These are phyloP conservation scores for Xylaria sp. DNA, from an alignment of 495 filamentous ascomycete genomes.

Conservation along the genomic window DNA sequence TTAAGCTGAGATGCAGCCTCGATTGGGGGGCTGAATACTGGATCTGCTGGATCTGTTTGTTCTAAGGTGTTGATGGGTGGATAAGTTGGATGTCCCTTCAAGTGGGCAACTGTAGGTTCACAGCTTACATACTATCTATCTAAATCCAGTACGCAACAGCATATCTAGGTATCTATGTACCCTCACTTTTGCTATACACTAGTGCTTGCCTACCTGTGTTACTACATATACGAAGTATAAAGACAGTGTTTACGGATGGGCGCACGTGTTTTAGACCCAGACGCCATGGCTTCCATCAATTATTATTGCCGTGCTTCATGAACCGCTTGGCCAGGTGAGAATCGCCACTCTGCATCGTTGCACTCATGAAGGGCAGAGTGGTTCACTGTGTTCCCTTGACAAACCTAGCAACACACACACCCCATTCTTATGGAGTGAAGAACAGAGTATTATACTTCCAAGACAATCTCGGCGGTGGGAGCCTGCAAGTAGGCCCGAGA, in stretches of 20 bases:
- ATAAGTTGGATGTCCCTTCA: not conserved
- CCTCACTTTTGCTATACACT: not conserved
- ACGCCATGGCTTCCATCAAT: not conserved
- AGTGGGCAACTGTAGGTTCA: not conserved
- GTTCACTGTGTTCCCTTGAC: conserved; percentile 8
- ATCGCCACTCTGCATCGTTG: not conserved
- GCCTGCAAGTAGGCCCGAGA: not conserved
- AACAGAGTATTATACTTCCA: not conserved
- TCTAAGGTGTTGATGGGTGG: not conserved
- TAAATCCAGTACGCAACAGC: too few species aligned
- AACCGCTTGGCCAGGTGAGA: not conserved
- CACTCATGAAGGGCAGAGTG: not conserved
- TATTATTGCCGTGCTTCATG: not conserved
- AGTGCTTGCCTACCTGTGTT: not conserved
- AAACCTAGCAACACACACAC: conserved; percentile 10
- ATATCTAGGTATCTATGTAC: too few species aligned
- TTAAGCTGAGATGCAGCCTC: conserved; percentile 24
- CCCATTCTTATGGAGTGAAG: not conserved
- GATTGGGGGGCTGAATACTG: conserved; percentile 12
- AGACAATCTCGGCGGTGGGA: conserved; percentile 4
- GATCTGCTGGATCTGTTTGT: conserved; percentile 5
- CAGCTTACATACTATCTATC: not conserved
- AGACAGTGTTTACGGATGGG: not conserved
- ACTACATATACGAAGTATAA: too few species aligned
- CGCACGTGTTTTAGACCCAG: not conserved